phyloP scores from a whole-genome alignment of 768 basidiomycete genomes.

The Chalciporus piperatus region DNA sequence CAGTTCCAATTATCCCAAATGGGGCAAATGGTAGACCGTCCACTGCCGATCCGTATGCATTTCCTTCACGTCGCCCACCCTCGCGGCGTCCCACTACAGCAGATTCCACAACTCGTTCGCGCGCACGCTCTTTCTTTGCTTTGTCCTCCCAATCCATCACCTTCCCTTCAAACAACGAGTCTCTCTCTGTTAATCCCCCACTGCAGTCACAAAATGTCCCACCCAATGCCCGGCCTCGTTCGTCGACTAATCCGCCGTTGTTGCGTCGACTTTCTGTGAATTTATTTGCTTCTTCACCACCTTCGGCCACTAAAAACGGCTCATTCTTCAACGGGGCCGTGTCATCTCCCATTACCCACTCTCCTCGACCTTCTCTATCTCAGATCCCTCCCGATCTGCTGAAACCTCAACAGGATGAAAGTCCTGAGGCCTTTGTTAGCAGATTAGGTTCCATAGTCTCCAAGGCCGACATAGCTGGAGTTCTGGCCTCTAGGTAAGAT shows the following conservation, averaged over 20 bases:
- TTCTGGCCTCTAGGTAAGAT: conserved; percentile 76
- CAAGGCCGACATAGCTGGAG: conserved; percentile 75
- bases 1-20: conserved; percentile 1
- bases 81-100: conserved; percentile 42
- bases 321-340: conserved; percentile 7
- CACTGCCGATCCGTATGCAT: conserved; percentile 15
- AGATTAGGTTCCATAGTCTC: conserved; percentile 63
- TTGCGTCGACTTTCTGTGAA: conserved; percentile 69
- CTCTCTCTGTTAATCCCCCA: conserved; percentile 1
- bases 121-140: conserved; percentile 30
- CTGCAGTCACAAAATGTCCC: conserved; percentile 23
- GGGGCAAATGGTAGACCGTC: conserved; percentile 13
- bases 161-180: conserved; percentile 10
- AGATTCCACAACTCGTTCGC: conserved; percentile 34
- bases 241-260: conserved; percentile 66
- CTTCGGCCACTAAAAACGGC: conserved; percentile 26
- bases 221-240: conserved; percentile 42
- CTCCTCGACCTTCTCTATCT: conserved; percentile 45
- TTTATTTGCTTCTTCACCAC: conserved; percentile 50
- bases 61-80: conserved; percentile 15
- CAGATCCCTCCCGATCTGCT: conserved; percentile 46
- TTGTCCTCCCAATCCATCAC: conserved; percentile 19
- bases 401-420: conserved; percentile 60
- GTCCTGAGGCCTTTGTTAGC: conserved; percentile 64
- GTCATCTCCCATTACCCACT: conserved; percentile 32